A percentile compares a stretch with the other conserved stretches of the same genome.
phyloP scores from a whole-genome alignment of 2,329 filamentous ascomycete genomes.

The Aaosphaeria pasadenensis region DNA sequence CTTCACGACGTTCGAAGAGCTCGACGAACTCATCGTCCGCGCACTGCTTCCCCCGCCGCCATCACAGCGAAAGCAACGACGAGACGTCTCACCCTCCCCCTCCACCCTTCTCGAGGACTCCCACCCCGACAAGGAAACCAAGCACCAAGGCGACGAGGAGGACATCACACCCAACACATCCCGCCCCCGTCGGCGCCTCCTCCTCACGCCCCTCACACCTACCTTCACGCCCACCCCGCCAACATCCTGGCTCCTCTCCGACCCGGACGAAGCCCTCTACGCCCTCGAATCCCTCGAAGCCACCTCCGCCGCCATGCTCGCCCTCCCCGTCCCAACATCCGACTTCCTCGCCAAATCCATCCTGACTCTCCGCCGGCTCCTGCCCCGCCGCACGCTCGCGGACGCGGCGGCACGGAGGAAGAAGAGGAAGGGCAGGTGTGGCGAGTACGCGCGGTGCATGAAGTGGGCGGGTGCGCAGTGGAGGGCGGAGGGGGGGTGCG shows the following conservation, averaged over 20 bases:
- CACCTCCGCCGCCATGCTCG: slow-evolving; percentile 23
- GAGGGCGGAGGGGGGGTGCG: slow-evolving; percentile 28
- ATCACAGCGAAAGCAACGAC: neutral
- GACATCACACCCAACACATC: neutral
- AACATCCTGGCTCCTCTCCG: slow-evolving; percentile 4
- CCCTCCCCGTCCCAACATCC: slow-evolving; percentile 18
- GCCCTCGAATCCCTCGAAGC: slow-evolving; percentile 33
- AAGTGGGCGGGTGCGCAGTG: slow-evolving; percentile 31
- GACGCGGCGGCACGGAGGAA: slow-evolving; percentile 22
- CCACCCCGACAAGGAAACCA: neutral
- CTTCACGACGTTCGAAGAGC: slow-evolving; percentile 24
- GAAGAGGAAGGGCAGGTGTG: slow-evolving; percentile 16
- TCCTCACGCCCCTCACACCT: neutral
- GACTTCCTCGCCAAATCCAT: slow-evolving; percentile 31
- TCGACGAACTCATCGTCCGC: slow-evolving; percentile 24
- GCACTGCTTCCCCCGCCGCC: slow-evolving; percentile 2
- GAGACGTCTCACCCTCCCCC: neutral
- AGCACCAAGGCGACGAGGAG: neutral
- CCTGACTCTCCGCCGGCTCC: slow-evolving; percentile 27
- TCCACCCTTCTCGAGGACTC: neutral
- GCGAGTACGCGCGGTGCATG: slow-evolving; percentile 32
- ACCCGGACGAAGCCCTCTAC: slow-evolving; percentile 21
- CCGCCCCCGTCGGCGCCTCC: neutral
- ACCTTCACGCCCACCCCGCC: neutral
- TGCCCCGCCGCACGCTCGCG: slow-evolving; percentile 19